Conservation (phyloP, 208 protist genomes). For the Entamoeba invadens region DNA sequence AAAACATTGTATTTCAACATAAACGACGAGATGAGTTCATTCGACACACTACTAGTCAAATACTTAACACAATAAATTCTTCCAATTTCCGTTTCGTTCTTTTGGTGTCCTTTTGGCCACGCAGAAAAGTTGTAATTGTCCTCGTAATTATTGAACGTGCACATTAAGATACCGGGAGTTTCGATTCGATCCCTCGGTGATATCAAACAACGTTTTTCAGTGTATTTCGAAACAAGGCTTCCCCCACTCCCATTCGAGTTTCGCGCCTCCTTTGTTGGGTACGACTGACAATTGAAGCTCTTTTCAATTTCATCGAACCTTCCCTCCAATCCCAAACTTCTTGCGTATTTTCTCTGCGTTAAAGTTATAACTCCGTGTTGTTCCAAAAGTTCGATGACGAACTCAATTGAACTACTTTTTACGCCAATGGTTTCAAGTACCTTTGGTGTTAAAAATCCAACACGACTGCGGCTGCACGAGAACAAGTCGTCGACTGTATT, state of each 20-base stretch:
- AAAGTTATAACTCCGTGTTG: background rate
- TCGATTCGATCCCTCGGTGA: background rate
- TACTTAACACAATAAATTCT: background rate
- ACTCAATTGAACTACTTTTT: background rate
- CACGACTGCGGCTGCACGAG: background rate
- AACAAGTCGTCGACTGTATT: background rate
- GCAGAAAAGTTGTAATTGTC: background rate
- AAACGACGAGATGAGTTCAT: background rate
- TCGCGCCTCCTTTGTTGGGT: background rate
- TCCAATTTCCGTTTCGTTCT: background rate
- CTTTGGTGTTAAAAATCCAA: background rate
- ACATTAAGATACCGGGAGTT: background rate
- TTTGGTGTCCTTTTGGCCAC: background rate
- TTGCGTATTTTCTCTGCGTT: background rate
- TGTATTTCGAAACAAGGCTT: background rate
- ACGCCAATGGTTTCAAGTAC: background rate
- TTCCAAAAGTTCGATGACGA: background rate
- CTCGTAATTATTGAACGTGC: background rate
- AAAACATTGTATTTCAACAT: background rate
- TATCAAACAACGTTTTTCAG: background rate
- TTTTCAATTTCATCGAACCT: background rate
- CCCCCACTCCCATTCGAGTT: background rate
- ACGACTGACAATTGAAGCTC: background rate
- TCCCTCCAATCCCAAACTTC: background rate
- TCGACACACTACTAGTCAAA: background rate